Conservation (phyloP, 2,329 filamentous ascomycete species). For the Metarhizium sp. region DNA sequence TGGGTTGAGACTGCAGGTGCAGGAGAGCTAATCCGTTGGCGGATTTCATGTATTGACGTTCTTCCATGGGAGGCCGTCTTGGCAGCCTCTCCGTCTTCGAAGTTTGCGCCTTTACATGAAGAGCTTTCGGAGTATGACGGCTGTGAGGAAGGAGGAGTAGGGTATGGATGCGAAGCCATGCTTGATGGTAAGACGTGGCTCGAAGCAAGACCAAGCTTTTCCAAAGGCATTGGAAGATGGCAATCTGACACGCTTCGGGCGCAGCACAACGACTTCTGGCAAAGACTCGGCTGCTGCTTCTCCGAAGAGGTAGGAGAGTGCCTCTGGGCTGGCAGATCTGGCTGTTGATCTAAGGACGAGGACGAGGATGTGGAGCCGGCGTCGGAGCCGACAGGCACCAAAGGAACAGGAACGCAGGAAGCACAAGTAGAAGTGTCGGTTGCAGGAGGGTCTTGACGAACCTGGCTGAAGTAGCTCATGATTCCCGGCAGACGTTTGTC, state of each 20-base stretch:
- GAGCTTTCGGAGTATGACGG: slow-evolving; percentile 28
- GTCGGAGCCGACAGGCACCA: slow-evolving; percentile 24
- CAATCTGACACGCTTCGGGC: slow-evolving; percentile 10
- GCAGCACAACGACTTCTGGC: slow-evolving; percentile 17
- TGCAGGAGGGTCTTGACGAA: slow-evolving; percentile 77
- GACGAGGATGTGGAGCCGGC: slow-evolving; percentile 3
- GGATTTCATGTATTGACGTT: background rate
- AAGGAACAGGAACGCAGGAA: slow-evolving; percentile 30
- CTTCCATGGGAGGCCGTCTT: slow-evolving; percentile 5
- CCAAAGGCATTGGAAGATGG: slow-evolving; percentile 5
- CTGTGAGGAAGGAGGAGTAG: slow-evolving; percentile 48
- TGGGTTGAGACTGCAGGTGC: background rate
- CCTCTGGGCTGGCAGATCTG: slow-evolving; percentile 13
- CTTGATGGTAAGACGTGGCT: slow-evolving; percentile 13
- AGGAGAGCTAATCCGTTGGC: background rate
- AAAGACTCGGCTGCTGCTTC: slow-evolving; percentile 14
- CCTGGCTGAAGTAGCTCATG: slow-evolving; percentile 97
- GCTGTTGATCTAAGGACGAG: slow-evolving; percentile 14
- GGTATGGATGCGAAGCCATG: slow-evolving; percentile 32
- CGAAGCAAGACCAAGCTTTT: slow-evolving; percentile 12
- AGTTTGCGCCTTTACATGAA: slow-evolving; percentile 17
- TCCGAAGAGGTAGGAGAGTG: slow-evolving; percentile 22
- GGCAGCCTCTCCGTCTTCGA: slow-evolving; percentile 14
- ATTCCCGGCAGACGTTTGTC: slow-evolving; percentile 95
- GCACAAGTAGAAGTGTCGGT: slow-evolving; percentile 21